Evolutionary conservation across 108 stramenopile genomes (phyloP).

Genomic region (Skeletonema marinoi): DNA sequence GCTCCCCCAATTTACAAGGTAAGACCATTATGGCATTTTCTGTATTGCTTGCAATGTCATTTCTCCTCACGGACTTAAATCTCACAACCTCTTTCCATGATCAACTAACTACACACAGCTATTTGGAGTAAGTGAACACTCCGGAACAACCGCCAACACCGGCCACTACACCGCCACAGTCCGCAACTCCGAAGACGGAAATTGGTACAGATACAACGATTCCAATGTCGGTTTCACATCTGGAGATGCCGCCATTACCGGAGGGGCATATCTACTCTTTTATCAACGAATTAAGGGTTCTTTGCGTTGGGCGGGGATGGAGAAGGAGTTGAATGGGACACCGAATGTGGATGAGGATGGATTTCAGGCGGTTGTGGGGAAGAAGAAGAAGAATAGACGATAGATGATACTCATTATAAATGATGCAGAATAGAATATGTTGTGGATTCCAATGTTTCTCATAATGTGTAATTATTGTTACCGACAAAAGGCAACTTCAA

Average conservation of each 20-base stretch:
- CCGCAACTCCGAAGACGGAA: slow-evolving; percentile 73
- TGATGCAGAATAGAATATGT: no score
- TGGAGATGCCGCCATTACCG: slow-evolving; percentile 77
- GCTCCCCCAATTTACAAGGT: slow-evolving; percentile 85
- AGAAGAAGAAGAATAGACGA: slow-evolving; percentile 23
- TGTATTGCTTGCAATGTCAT: no score
- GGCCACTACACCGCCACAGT: slow-evolving; percentile 91
- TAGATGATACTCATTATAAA: neutral
- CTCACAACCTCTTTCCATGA: neutral
- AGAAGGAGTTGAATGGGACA: slow-evolving; percentile 52
- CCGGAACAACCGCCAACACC: slow-evolving; percentile 76
- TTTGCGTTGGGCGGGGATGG: slow-evolving; percentile 82
- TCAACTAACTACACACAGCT: slow-evolving; percentile 20
- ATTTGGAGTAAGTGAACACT: slow-evolving; percentile 84
- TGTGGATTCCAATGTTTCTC: no score
- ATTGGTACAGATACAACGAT: slow-evolving; percentile 87
- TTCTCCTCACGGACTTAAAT: no score
- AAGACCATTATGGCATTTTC: neutral
- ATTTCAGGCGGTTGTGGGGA: slow-evolving; percentile 31
- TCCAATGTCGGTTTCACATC: slow-evolving; percentile 74
- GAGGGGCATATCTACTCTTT: slow-evolving; percentile 82
- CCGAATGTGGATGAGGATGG: slow-evolving; percentile 33
- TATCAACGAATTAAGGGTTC: slow-evolving; percentile 70
- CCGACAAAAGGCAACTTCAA: no score
- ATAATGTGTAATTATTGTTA: no score